Evolutionary conservation across 805 yeast genomes (phyloP), one percentile per base, ranked within the genome.

Genomic region (Metschnikowia matae): DNA sequence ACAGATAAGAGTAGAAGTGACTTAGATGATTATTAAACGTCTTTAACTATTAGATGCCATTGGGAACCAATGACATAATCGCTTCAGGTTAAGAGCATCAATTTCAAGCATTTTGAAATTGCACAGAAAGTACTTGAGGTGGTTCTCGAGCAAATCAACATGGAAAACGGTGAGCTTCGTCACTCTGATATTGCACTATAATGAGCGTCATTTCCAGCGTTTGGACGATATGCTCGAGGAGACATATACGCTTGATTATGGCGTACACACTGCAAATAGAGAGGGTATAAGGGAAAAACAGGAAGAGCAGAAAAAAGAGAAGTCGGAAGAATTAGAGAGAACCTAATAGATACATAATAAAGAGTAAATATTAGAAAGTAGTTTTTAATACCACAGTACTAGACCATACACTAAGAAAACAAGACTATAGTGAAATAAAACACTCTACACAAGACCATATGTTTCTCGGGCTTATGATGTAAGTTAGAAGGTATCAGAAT

Each of bases 101-200:
- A 89, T 66, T 86, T 88, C 48, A 82, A 83, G 61, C 83, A 89
- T 35, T 88, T 88, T 62, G 82, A 79, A 46, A 79, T 89, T 49
- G 87, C 96, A 11, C 99, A 92, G 68, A 83, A 82, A 51, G 69
- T 90, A 39, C 75, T 92, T 47, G 76, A 80, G 55, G 84, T 87
- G 23, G 68, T 92, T 33, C 70, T 94, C 52, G 68, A 71, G 39
- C 74, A 73, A 43, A 81, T 81, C 57, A 71, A 77, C 18, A 71
- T 85, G 31, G 82, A 81, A 17, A 74, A 74, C 49, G 83, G 83
- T 4, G 91, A 90, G 1, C 71, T 89, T 83, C 13, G 74, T 92
- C 8, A 95, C 87, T 50, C 77, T 85, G n/a, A 79, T 94, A 48
- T 68, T 89, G 37, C 96, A 97, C 3, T 94, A 94, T 67, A 86